Evolutionary conservation across 2,329 filamentous ascomycete species (phyloP), one percentile per base, ranked within the genome.

Genomic region (Alternaria gansuensis): DNA sequence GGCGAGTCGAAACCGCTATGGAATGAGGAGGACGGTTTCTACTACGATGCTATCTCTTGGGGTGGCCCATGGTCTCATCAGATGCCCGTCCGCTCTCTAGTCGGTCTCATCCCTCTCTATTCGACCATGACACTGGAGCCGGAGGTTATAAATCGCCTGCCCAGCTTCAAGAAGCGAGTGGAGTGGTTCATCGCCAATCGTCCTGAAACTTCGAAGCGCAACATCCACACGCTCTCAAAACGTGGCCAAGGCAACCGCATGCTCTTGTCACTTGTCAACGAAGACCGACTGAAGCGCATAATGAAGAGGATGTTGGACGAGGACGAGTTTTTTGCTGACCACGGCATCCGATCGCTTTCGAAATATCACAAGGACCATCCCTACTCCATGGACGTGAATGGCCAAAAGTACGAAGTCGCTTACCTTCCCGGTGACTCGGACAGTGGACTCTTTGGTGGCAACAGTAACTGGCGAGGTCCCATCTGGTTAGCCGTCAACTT

Each of bases 401-500:
- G 92, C 0, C 92, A 97, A 75, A 85, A 85, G 29, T 98, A 97
- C 81, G 87, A 88, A 57, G 94, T 98, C 39, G 86, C 88, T 69
- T 98, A 98, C 73, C 88, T 98, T 17, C 89, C 95, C 1, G 95
- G 94, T n/a, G 94, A 98, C 75, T 97, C 94, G 0, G 93, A 98
- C 80, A 97, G 91, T 71, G 92, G 92, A 3, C 85, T 98, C 5
- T 98, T 98, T 72, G 94, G 94, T 52, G 94, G 94, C 66, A 98
- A 98, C 84, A 97, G 93, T 78, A 98, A 98, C 79, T 98, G 94
- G 94, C 88, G 94, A 80, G 94, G 82, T 0, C 94, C 95, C 0
- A 94, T 97, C 68, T 98, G 94, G 94, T 84, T 97, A 48, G 95
- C 92, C 63, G 93, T 97, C 80, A 98, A 98, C 79, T 97, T 97